phyloP scores from a whole-genome alignment of 2,329 filamentous ascomycete species.

The Clonostachys byssicola region DNA sequence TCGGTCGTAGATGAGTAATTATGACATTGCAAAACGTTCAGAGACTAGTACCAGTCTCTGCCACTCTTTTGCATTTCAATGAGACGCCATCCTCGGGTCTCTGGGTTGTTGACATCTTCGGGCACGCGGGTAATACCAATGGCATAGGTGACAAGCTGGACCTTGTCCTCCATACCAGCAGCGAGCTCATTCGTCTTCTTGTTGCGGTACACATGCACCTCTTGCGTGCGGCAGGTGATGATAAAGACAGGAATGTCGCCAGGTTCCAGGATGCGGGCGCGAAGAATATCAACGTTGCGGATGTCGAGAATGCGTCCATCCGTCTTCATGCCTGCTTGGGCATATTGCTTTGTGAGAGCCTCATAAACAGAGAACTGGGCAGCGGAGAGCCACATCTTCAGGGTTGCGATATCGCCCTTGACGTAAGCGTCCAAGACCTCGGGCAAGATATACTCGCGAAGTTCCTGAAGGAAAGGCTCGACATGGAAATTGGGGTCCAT shows the following conservation, averaged over 20 bases:
- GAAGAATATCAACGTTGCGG: conserved; percentile 83
- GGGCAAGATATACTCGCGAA: conserved; percentile 95
- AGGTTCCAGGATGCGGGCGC: conserved; percentile 76
- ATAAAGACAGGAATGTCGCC: conserved; percentile 94
- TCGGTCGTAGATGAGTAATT: no score
- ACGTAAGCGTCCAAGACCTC: conserved; percentile 98
- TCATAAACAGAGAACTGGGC: conserved; percentile 96
- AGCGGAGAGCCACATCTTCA: conserved; percentile 93
- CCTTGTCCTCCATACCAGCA: conserved; percentile 97
- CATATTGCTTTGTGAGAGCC: conserved; percentile 95
- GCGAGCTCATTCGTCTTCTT: conserved; percentile 85
- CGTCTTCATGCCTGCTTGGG: conserved; percentile 85
- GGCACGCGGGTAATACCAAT: conserved; percentile 92
- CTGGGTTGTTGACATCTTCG: conserved; percentile 94
- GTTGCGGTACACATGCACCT: conserved; percentile 95
- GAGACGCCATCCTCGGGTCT: conserved; percentile 93
- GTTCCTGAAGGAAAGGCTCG: conserved; percentile 89
- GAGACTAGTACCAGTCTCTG: conserved; percentile 60
- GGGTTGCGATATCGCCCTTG: conserved; percentile 85
- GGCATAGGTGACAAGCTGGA: conserved; percentile 96
- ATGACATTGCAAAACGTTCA: no score
- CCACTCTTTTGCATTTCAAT: conserved; percentile 99
- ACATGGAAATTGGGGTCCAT: conserved; percentile 96
- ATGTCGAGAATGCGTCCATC: conserved; percentile 96
- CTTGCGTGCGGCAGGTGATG: conserved; percentile 92